These are phyloP conservation scores for Rauvolfia tetraphylla DNA, from an alignment of 257 asterid species.

Conservation along the genomic window DNA sequence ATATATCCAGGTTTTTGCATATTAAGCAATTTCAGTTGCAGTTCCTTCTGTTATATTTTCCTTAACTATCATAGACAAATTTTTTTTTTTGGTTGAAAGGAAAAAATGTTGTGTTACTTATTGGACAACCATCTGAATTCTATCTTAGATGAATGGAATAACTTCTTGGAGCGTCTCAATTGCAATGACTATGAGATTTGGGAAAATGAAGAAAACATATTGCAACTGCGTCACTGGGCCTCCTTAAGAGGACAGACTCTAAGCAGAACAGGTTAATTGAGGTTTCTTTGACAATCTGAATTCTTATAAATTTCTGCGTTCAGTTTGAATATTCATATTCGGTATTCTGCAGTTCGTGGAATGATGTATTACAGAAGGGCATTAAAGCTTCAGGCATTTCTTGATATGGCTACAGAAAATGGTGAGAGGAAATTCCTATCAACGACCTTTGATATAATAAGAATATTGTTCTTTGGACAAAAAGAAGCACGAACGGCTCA, in stretches of 20 bases:
- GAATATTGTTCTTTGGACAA: neutral
- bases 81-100: too few species aligned
- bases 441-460: neutral
- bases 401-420: slow-evolving; percentile 87
- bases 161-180: slow-evolving; percentile 83
- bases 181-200: slow-evolving; percentile 67
- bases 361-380: slow-evolving; percentile 99
- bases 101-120: slow-evolving; percentile 7
- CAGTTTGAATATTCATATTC: slow-evolving; percentile 5
- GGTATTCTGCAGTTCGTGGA: slow-evolving; percentile 75
- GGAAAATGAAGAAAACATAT: slow-evolving; percentile 83
- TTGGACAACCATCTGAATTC: slow-evolving; percentile 13
- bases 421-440: slow-evolving; percentile 40
- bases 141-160: slow-evolving; percentile 89
- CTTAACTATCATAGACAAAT: slow-evolving; percentile 10
- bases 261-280: slow-evolving; percentile 72
- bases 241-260: slow-evolving; percentile 99
- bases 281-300: neutral
- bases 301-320: slow-evolving; percentile 8
- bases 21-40: neutral
- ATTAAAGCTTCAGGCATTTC: slow-evolving; percentile 96
- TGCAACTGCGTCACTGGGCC: slow-evolving; percentile 98
- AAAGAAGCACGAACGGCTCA: neutral
- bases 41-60: slow-evolving; percentile 1
- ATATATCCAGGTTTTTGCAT: slow-evolving; percentile 79